Evolutionary conservation across 169 alveolate species (phyloP).

Genomic region (Babesia bigemina): DNA sequence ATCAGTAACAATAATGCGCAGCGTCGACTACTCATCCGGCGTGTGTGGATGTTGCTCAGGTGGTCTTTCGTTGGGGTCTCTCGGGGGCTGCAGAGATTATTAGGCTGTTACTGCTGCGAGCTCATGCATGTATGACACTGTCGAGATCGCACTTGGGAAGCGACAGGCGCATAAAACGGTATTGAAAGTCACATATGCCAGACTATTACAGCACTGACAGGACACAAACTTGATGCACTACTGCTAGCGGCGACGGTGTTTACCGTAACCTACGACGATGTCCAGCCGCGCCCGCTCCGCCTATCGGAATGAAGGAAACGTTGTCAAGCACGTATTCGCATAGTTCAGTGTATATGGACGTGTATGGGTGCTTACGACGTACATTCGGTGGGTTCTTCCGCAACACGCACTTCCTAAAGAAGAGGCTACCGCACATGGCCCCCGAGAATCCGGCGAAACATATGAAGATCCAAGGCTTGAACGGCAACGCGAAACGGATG

Average conservation of each 20-base stretch:
- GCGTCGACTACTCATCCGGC: slow-evolving; percentile 55
- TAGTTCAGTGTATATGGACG: no score
- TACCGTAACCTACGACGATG: no score
- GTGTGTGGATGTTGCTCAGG: slow-evolving; percentile 69
- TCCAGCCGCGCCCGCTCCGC: no score
- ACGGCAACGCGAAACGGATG: slow-evolving; percentile 69
- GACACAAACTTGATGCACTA: neutral
- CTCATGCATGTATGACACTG: no score
- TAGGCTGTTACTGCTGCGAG: neutral
- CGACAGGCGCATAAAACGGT: no score
- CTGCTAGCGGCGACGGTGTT: no score
- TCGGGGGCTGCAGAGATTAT: slow-evolving; percentile 40
- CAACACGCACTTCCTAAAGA: slow-evolving; percentile 70
- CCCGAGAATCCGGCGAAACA: slow-evolving; percentile 78
- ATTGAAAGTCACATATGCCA: no score
- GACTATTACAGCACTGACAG: neutral
- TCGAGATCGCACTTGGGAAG: no score
- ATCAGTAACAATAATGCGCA: neutral
- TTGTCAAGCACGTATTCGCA: no score
- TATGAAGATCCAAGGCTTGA: slow-evolving; percentile 73
- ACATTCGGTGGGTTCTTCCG: slow-evolving; percentile 79
- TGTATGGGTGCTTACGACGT: slow-evolving; percentile 1
- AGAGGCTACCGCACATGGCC: slow-evolving; percentile 76
- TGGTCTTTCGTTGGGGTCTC: slow-evolving; percentile 66
- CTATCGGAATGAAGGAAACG: no score